Percentiles rank a stretch among this genome's conserved stretches.
Evolutionary conservation across 2,329 filamentous ascomycete genomes (phyloP).

Genomic region (Colletotrichum spaethianum): DNA sequence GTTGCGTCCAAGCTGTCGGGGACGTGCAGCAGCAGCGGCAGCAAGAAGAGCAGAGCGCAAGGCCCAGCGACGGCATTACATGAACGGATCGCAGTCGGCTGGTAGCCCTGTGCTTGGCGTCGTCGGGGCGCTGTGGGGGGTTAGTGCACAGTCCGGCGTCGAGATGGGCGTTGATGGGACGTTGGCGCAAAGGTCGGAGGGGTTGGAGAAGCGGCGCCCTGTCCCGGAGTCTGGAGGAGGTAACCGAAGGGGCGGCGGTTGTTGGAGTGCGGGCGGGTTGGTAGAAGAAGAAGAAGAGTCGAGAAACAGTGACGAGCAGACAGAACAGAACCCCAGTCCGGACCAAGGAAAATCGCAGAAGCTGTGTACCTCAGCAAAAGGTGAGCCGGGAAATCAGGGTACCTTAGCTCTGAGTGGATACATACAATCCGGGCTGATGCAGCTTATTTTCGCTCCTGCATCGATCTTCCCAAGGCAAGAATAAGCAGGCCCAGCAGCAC

Average conservation of each 20-base stretch:
- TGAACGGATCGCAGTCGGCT: constrained; percentile 26
- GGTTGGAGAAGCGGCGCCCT: constrained; percentile 21
- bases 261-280: constrained; percentile 11
- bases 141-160: constrained; percentile 27
- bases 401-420: constrained; percentile 30
- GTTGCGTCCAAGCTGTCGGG: constrained; percentile 40
- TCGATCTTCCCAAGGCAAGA: constrained; percentile 24
- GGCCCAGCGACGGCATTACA: constrained; percentile 40
- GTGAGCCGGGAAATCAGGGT: constrained; percentile 13
- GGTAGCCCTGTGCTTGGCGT: constrained; percentile 24
- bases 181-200: constrained; percentile 27
- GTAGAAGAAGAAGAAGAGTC: constrained; percentile 23
- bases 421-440: constrained; percentile 35
- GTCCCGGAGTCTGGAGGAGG: constrained; percentile 5
- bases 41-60: constrained; percentile 33
- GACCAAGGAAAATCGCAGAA: background rate
- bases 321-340: constrained; percentile 2
- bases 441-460: constrained; percentile 41
- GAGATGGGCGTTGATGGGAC: constrained; percentile 7
- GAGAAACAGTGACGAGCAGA: constrained; percentile 2
- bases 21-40: constrained; percentile 28
- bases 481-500: constrained; percentile 29
- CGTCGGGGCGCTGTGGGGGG: constrained; percentile 21
- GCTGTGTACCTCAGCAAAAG: constrained; percentile 30
- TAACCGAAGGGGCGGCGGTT: constrained; percentile 15